Evolutionary conservation across 352 stramenopile genomes (phyloP), one percentile per base, ranked within the genome.

Genomic region (Plasmopara viticola): DNA sequence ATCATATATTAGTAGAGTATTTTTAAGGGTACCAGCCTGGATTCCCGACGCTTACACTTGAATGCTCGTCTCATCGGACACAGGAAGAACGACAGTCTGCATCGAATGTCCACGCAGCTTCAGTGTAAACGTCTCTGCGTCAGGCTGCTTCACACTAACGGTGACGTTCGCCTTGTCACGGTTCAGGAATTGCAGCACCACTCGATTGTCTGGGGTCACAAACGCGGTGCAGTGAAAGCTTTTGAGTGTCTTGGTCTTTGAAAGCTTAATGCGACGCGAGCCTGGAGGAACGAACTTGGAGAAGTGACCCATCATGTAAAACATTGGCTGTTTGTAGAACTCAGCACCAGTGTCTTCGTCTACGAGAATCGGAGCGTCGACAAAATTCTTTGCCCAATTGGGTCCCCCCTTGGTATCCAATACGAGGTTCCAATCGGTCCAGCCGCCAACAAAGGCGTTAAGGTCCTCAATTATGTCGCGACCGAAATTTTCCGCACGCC

Each of bases 401-500:
- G 84, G 84, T 4, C 85, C 85, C 3, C 72, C 72, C 0, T 33
- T 46, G 12, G 62, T 74, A 53, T 79, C 66, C 14, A 95, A 68
- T 6, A 83, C 57, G 9, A 95, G 28, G 51, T 95, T 95, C 84
- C 84, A 94, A 62, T 94, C 78, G 20, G 78, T 84, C 82, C 84
- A 95, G 0, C 79, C 78, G 0, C 45, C 45, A 2, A 83, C 73
- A 42, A 73, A 79, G 56, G 72, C 86, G 46, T 84, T 85, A 34
- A 92, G 51, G 51, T 95, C 79, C 46, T 82, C 76, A 46, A 95
- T 74, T 41, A 95, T 89, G 53, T 95, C 84, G 51, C 81, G 76
- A 6, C 68, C 72, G 50, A 87, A 83, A 49, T 82, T 80, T 54
- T 95, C 72, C 1, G 72, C 80, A 48, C 80, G 66, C 30, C 62